Percentiles rank a stretch among this genome's conserved stretches.
These are phyloP conservation scores for Platanthera zijinensis DNA, from an alignment of 106 monocot species.

Conservation along the genomic window DNA sequence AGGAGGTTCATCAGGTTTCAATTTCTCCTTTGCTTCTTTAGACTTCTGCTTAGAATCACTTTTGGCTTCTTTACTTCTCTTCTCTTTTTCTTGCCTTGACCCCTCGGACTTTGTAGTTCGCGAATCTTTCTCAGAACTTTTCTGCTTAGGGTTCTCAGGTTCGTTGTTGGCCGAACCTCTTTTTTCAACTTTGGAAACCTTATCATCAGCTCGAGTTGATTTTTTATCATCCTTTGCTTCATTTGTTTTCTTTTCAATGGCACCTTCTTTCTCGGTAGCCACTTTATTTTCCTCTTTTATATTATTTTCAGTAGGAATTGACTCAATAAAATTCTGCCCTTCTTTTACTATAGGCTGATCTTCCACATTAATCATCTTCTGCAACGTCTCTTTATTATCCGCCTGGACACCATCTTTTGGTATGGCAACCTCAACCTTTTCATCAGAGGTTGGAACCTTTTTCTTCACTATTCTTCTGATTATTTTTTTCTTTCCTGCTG, in stretches of 20 bases:
- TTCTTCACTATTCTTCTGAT: conserved; percentile 70
- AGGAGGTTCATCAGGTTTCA: conserved; percentile 55
- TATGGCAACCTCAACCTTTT: conserved; percentile 16
- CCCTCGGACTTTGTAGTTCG: conserved; percentile 25
- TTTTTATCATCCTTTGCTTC: conserved; percentile 30
- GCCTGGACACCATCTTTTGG: conserved; percentile 21
- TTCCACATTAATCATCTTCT: conserved; percentile 12
- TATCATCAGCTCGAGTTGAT: conserved; percentile 10
- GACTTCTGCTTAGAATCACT: conserved; percentile 28
- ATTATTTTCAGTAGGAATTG: conserved; percentile 10
- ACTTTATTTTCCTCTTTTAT: conserved; percentile 17
- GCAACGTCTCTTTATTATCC: background rate
- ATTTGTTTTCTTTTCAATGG: conserved; percentile 21
- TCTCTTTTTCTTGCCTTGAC: conserved; percentile 38
- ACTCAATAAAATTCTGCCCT: conserved; percentile 4
- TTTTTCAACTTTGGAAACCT: conserved; percentile 14
- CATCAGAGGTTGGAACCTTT: conserved; percentile 34
- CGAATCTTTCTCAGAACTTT: conserved; percentile 27
- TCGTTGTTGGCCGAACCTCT: conserved; percentile 12
- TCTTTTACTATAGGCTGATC: background rate
- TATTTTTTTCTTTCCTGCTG: conserved; percentile 69
- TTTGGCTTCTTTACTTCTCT: conserved; percentile 28
- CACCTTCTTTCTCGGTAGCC: conserved; percentile 16
- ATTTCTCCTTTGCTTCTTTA: conserved; percentile 52
- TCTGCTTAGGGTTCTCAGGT: conserved; percentile 8